Base-by-base conservation (phyloP, 306 rosid species). In the Mucuna pruriens region DNA sequence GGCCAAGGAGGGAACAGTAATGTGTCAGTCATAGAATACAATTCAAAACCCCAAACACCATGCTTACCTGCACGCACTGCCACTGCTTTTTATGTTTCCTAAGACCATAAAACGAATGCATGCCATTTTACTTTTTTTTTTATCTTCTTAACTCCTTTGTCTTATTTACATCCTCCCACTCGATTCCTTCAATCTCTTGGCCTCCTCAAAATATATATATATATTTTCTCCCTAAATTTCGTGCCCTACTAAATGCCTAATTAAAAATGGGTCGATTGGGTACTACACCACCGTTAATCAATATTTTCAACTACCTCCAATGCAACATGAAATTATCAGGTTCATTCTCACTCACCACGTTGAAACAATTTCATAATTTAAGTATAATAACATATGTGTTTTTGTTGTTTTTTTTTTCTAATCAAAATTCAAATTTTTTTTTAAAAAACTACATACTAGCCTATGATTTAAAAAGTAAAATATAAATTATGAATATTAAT, bases 41-140 rank as follows among this genome's bases (percentile, higher is more conserved):
- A 46, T 85, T 84, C 77, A 58, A 76, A 80, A 74, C 77, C 80
- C 87, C 84, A 82, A 86, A 84, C 90, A 74, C 91, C 87, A 86
- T 31, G 88, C 86, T 84, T 68, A 16, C 13, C 74, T 86, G 86
- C 94, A 90, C 94, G 87, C 94, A 83, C 85, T 66, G 82, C 87
- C 44, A 86, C 54, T 51, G 16, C 26, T 42, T 73, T 80, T 77
- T 74, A 48, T 81, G 87, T 80, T 87, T 85, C 80, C 86, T 69
- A 73, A 49, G 88, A 78, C 39, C 80, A 69, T 82, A 82, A 48
- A 70, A 39, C 79, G 75, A 38, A 74, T 73, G 83, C 82, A 79
- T 60, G 77, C 86, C 86, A 83, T 72, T 52, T 31, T 1, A 48
- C 75, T 49, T 69, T 1, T 76, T 70, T 42, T 13, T 19, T 39